Evolutionary conservation across 495 filamentous ascomycete species (phyloP).

Genomic region (Talaromyces nanjingensis): DNA sequence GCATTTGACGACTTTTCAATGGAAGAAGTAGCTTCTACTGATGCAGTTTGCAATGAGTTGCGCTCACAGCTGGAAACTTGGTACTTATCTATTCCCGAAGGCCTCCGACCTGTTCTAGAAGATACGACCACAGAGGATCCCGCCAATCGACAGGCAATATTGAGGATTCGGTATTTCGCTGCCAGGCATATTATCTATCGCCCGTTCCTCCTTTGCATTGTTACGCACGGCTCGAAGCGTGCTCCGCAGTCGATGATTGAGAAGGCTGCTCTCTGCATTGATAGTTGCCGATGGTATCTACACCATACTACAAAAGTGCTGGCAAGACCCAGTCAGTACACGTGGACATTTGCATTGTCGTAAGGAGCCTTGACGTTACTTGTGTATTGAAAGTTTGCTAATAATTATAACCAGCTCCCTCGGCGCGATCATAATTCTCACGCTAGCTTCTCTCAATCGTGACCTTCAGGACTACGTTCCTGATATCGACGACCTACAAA

Average conservation of each 20-base stretch:
- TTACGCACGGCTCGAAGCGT: slow-evolving; percentile 16
- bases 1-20: slow-evolving; percentile 20
- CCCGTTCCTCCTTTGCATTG: slow-evolving; percentile 24
- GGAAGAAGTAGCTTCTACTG: slow-evolving; percentile 22
- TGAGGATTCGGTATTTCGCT: slow-evolving; percentile 28
- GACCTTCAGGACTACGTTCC: not conserved
- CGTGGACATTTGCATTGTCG: slow-evolving; percentile 10
- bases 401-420: not conserved
- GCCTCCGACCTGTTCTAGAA: slow-evolving; percentile 21
- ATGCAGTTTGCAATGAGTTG: slow-evolving; percentile 23
- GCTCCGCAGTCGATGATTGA: slow-evolving; percentile 13
- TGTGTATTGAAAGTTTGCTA: not conserved
- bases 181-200: slow-evolving; percentile 28
- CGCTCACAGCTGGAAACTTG: slow-evolving; percentile 25
- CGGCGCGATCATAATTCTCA: slow-evolving; percentile 7
- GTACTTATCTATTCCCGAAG: slow-evolving; percentile 30
- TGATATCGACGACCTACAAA: slow-evolving; percentile 5
- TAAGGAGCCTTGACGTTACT: not conserved
- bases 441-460: not conserved
- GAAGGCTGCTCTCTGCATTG: slow-evolving; percentile 9
- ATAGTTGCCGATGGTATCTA: slow-evolving; percentile 8
- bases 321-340: slow-evolving; percentile 7
- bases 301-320: slow-evolving; percentile 1
- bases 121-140: slow-evolving; percentile 13
- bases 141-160: slow-evolving; percentile 22